Conservation (phyloP, 768 basidiomycete species). For the Hemileccinum impolitum region DNA sequence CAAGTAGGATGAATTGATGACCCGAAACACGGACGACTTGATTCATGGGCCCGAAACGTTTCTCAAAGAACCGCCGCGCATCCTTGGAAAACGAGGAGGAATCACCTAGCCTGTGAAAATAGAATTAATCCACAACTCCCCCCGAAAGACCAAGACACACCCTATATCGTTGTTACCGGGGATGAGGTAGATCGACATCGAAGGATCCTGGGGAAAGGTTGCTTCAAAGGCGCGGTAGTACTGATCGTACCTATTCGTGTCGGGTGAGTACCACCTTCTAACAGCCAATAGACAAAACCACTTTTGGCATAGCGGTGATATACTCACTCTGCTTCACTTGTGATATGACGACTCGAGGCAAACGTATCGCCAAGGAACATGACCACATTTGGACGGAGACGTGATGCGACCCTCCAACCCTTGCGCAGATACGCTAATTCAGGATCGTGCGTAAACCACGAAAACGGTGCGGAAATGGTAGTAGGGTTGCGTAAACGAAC, state of each 20-base stretch:
- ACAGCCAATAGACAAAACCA: background rate
- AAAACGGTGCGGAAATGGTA: slow-evolving; percentile 29
- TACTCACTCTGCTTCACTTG: slow-evolving; percentile 52
- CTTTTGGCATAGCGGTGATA: slow-evolving; percentile 29
- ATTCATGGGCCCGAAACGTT: slow-evolving; percentile 69
- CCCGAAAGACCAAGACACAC: slow-evolving; percentile 31
- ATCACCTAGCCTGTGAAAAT: slow-evolving; percentile 48
- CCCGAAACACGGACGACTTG: slow-evolving; percentile 59
- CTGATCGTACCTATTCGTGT: slow-evolving; percentile 49
- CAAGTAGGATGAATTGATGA: slow-evolving; percentile 67
- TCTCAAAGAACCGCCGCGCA: slow-evolving; percentile 55
- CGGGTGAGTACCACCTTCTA: background rate
- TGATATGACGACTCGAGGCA: slow-evolving; percentile 55
- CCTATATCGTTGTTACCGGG: slow-evolving; percentile 85
- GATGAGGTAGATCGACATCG: slow-evolving; percentile 50
- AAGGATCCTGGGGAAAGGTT: slow-evolving; percentile 48
- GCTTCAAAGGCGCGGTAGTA: slow-evolving; percentile 60
- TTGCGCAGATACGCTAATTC: slow-evolving; percentile 62
- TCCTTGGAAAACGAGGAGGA: slow-evolving; percentile 48
- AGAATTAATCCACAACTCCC: background rate
- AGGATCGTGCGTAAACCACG: slow-evolving; percentile 44
- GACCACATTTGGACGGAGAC: slow-evolving; percentile 59
- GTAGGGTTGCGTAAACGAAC: slow-evolving; percentile 50
- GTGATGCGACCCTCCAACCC: slow-evolving; percentile 62
- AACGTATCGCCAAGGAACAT: slow-evolving; percentile 79